A percentile compares a stretch with the other conserved stretches of the same genome.
Evolutionary conservation across 768 basidiomycete genomes (phyloP).

Genomic region (Auricularia heimuer): DNA sequence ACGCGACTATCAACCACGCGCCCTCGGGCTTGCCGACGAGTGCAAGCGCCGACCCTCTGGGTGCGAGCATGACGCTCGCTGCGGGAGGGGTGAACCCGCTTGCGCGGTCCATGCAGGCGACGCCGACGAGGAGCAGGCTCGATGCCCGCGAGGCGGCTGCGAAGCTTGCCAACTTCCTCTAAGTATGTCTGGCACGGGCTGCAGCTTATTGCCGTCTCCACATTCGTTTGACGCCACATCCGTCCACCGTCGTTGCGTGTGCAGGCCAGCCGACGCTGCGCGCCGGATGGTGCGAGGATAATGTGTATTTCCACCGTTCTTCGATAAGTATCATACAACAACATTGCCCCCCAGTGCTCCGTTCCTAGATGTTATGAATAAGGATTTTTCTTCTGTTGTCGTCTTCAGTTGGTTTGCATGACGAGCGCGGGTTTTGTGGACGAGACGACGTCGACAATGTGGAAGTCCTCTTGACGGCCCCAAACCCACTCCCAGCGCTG

Average conservation of each 20-base stretch:
- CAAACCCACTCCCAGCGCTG: conserved; percentile 39
- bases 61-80: conserved; percentile 27
- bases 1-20: background rate
- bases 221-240: too few relatives aligned
- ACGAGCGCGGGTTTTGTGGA: too few relatives aligned
- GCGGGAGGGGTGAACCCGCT: conserved; percentile 42
- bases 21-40: background rate
- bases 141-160: conserved; percentile 83
- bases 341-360: too few relatives aligned
- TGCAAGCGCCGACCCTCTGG: background rate
- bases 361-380: too few relatives aligned
- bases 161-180: conserved; percentile 64
- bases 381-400: too few relatives aligned
- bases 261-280: too few relatives aligned
- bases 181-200: background rate
- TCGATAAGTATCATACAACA: too few relatives aligned
- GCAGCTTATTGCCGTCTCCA: too few relatives aligned
- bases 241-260: too few relatives aligned
- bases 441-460: conserved; percentile 22
- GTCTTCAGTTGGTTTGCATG: too few relatives aligned
- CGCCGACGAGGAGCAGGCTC: conserved; percentile 60
- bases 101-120: conserved; percentile 64
- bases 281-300: too few relatives aligned
- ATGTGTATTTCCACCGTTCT: too few relatives aligned
- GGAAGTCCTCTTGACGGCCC: conserved; percentile 39